phyloP scores from a whole-genome alignment of 129 eudicot species.

The Chrysanthemum lavandulifolium region DNA sequence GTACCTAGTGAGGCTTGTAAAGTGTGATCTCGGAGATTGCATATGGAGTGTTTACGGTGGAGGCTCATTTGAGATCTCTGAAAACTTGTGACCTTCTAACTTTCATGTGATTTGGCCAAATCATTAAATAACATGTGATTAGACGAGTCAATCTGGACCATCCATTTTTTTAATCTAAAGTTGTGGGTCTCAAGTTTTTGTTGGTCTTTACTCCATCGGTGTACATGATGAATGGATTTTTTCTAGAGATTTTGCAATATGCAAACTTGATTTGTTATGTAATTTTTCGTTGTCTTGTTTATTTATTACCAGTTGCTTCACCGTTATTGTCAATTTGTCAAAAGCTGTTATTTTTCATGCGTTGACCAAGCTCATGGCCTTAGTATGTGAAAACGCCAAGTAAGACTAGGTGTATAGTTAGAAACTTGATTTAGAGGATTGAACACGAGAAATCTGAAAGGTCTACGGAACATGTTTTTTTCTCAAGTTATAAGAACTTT shows the following conservation, averaged over 20 bases:
- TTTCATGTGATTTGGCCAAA: too few species aligned
- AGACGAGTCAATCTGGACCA: too few species aligned
- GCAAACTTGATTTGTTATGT: not conserved
- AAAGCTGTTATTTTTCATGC: not conserved
- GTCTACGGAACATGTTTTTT: not conserved
- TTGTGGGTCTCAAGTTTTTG: too few species aligned
- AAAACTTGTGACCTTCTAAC: too few species aligned
- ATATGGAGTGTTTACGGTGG: too few species aligned
- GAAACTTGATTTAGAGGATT: conserved; percentile 1
- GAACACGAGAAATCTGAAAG: conserved; percentile 4
- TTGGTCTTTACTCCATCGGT: not conserved
- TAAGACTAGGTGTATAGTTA: not conserved
- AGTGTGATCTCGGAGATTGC: conserved; percentile 14
- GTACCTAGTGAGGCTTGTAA: conserved; percentile 5
- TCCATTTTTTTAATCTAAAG: too few species aligned
- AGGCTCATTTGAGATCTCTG: too few species aligned
- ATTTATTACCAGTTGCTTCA: not conserved
- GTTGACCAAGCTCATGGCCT: not conserved
- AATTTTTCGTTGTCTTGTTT: conserved; percentile 4
- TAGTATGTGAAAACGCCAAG: not conserved
- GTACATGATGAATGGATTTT: conserved; percentile 3
- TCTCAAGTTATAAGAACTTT: conserved; percentile 7
- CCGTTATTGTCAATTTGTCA: not conserved
- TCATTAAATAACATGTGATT: too few species aligned
- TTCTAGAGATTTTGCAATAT: conserved; percentile 15